A percentile compares a stretch with the other conserved stretches of the same genome.
phyloP scores from a whole-genome alignment of 2,329 filamentous ascomycete species.

The Fonsecaea pedrosoi region DNA sequence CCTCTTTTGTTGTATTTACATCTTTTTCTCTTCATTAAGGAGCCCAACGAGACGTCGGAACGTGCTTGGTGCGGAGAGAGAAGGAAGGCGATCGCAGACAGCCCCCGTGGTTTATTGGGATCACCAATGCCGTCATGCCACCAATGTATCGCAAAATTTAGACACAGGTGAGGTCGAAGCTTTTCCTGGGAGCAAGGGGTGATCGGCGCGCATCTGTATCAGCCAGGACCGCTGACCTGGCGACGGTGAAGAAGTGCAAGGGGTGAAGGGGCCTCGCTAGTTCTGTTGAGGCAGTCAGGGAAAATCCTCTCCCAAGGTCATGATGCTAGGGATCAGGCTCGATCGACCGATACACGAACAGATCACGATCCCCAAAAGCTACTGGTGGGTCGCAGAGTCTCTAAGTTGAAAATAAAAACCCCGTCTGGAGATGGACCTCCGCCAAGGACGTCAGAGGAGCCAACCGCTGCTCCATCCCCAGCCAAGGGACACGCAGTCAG shows the following conservation, averaged over 20 bases:
- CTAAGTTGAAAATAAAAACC: neutral
- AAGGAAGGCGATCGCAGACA: neutral
- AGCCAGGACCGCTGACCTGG: slow-evolving; percentile 10
- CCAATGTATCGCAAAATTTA: neutral
- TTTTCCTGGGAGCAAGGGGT: neutral
- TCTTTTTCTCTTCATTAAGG: neutral
- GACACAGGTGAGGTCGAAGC: slow-evolving; percentile 2
- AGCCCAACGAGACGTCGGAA: neutral
- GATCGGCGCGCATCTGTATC: slow-evolving; percentile 8
- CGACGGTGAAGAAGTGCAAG: neutral
- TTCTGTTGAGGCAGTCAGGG: neutral
- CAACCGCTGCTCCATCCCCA: neutral
- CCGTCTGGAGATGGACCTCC: neutral
- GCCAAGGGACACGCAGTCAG: neutral
- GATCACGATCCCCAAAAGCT: slow-evolving; percentile 25
- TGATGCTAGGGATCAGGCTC: slow-evolving; percentile 2
- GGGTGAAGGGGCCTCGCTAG: neutral
- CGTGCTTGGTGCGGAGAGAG: neutral
- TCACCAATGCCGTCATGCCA: neutral
- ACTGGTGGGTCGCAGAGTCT: slow-evolving; percentile 7
- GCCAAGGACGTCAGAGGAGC: neutral
- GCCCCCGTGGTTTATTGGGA: neutral
- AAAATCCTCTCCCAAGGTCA: neutral
- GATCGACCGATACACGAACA: slow-evolving; percentile 34
- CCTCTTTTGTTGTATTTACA: neutral